Evolutionary conservation across 2,329 filamentous ascomycete genomes (phyloP), one percentile per base, ranked within the genome.

Genomic region (Verticillium klebahnii): DNA sequence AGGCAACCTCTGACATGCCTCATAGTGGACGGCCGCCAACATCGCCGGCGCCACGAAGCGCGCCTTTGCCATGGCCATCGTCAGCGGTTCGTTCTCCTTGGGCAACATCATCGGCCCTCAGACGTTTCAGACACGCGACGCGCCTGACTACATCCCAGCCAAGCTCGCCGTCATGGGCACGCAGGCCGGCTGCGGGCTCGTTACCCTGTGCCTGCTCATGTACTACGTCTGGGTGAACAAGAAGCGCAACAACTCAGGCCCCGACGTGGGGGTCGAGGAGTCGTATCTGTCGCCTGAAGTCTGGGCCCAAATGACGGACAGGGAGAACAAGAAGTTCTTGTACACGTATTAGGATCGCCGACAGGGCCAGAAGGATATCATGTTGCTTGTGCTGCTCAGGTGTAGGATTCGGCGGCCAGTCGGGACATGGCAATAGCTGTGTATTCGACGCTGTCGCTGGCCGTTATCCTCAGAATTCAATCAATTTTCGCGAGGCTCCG

Each of bases 61-160:
- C 31, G 77, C 80, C 12, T 80, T 82, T 58, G 81, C 80, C 3
- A 75, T 78, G 11, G 80, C 80, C 19, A 70, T 82, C 58, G 75
- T 84, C 65, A 78, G 78, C 57, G 79, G 79, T 31, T 77, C 78
- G 19, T 85, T 84, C 69, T 80, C 80, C 0, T 70, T 83, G 5
- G 82, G 81, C 17, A 86, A 84, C 69, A 82, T 85, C 61, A 85
- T 85, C 63, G 82, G 83, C 0, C 83, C 83, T 0, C 80, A 85
- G 68, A 85, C 82, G 2, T 85, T 86, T 73, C 80, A 80, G 66
- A 75, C 75, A 2, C 74, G 74, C 50, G 82, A 86, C 63, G 80
- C 78, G 0, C 84, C 83, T 1, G 73, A 80, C 3, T 85, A 81
- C 65, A 76, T 78, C 14, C 82, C 81, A 0, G 84, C 82, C 17